A percentile compares a stretch with the other conserved stretches of the same genome.
Evolutionary conservation across 257 asterid genomes (phyloP).

Genomic region (Gynochthodes officinalis): DNA sequence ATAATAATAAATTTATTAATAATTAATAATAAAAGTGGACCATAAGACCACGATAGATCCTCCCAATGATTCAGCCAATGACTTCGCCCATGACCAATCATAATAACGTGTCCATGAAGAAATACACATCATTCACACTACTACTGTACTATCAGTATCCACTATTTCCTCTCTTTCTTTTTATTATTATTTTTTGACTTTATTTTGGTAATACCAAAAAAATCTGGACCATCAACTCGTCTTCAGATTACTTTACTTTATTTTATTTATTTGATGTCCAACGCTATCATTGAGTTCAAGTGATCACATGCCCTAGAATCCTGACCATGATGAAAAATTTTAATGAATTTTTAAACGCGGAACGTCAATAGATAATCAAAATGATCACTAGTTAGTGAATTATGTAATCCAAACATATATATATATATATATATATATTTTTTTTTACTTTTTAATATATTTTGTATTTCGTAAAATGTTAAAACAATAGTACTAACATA

Average conservation of each 20-base stretch:
- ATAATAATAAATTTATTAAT: neutral
- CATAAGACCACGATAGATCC: slow-evolving; percentile 22
- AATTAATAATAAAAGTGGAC: slow-evolving; percentile 27
- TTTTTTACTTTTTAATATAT: too few species aligned
- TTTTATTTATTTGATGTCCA: neutral
- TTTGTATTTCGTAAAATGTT: too few species aligned
- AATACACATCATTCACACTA: neutral
- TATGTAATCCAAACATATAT: too few species aligned
- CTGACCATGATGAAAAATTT: too few species aligned
- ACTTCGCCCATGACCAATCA: slow-evolving; percentile 37
- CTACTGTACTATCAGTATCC: neutral
- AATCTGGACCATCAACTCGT: slow-evolving; percentile 6
- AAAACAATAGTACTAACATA: too few species aligned
- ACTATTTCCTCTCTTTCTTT: neutral
- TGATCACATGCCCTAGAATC: too few species aligned
- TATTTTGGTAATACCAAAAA: neutral
- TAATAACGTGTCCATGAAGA: slow-evolving; percentile 38
- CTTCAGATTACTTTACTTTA: neutral
- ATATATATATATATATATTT: too few species aligned
- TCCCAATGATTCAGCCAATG: slow-evolving; percentile 38
- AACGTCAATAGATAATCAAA: too few species aligned
- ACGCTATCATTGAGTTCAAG: too few species aligned
- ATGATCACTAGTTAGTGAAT: too few species aligned
- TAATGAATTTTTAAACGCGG: too few species aligned
- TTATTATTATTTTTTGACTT: neutral